A percentile compares a stretch with the other conserved stretches of the same genome.
Evolutionary conservation across 2,329 filamentous ascomycete genomes (phyloP).

Genomic region (Microdochium bolleyi): DNA sequence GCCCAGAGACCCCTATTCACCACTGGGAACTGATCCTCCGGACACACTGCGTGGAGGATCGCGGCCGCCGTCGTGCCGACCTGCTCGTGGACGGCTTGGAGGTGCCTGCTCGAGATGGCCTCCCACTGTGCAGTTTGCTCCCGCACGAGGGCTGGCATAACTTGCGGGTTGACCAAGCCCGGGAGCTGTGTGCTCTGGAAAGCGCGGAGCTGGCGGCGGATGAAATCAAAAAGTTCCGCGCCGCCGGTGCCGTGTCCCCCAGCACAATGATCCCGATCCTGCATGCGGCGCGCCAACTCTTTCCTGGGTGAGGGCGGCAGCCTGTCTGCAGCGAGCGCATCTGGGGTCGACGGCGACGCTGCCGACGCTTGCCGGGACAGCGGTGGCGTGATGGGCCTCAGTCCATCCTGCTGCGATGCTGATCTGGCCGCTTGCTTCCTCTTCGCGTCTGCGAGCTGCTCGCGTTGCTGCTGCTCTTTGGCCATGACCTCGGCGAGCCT

Average conservation of each 20-base stretch:
- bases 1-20: background rate
- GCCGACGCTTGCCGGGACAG: background rate
- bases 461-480: background rate
- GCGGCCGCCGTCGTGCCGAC: background rate
- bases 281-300: no score
- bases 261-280: conserved; percentile 1
- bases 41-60: background rate
- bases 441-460: background rate
- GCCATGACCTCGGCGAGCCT: conserved; percentile 1
- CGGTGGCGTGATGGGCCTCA: background rate
- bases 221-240: conserved; percentile 10
- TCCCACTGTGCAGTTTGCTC: conserved; percentile 24
- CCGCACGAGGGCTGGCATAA: conserved; percentile 19
- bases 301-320: background rate
- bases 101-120: conserved; percentile 13
- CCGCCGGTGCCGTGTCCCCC: background rate
- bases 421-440: background rate
- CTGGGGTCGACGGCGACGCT: background rate
- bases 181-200: conserved; percentile 22
- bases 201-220: conserved; percentile 13
- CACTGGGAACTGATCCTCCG: background rate
- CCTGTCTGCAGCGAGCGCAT: background rate
- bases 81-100: conserved; percentile 8
- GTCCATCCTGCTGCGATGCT: background rate
- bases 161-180: conserved; percentile 21